Conservation (phyloP, 345 rosid genomes). For the Viola odorata region DNA sequence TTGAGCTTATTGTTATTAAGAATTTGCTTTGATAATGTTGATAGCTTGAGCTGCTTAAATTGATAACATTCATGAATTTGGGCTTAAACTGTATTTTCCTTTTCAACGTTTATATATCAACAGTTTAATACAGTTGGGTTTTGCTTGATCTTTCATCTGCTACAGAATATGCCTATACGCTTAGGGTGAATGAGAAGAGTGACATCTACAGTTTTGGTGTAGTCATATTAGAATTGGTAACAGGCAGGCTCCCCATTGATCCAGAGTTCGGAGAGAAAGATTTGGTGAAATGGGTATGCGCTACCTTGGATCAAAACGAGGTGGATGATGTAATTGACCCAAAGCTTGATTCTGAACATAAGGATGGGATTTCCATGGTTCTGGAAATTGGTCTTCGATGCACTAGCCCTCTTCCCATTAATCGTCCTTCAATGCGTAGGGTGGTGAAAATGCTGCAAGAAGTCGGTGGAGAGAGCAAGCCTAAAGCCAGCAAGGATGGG, state of each 20-base stretch:
- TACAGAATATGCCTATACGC: slow-evolving; percentile 83
- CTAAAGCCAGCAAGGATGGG: slow-evolving; percentile 37
- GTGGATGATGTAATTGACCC: slow-evolving; percentile 56
- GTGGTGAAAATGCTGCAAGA: slow-evolving; percentile 87
- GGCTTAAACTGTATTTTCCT: no score
- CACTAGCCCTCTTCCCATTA: slow-evolving; percentile 65
- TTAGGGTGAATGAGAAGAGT: slow-evolving; percentile 88
- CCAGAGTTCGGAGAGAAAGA: slow-evolving; percentile 75
- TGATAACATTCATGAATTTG: neutral
- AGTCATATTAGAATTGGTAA: slow-evolving; percentile 71
- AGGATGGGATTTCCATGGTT: slow-evolving; percentile 53
- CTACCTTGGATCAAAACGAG: slow-evolving; percentile 48
- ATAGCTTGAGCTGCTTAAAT: no score
- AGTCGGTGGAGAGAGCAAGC: slow-evolving; percentile 25
- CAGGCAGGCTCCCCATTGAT: slow-evolving; percentile 64
- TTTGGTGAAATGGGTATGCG: slow-evolving; percentile 66
- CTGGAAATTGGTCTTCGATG: slow-evolving; percentile 72
- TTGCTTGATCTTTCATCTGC: neutral
- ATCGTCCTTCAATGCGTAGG: slow-evolving; percentile 84
- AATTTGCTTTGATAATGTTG: no score
- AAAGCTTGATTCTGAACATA: slow-evolving; percentile 40
- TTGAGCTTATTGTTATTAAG: neutral
- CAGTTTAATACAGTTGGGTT: neutral
- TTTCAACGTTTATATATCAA: no score
- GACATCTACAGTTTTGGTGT: slow-evolving; percentile 92